Evolutionary conservation across 441 rosid species (phyloP).

Genomic region (Theobroma grandiflorum): DNA sequence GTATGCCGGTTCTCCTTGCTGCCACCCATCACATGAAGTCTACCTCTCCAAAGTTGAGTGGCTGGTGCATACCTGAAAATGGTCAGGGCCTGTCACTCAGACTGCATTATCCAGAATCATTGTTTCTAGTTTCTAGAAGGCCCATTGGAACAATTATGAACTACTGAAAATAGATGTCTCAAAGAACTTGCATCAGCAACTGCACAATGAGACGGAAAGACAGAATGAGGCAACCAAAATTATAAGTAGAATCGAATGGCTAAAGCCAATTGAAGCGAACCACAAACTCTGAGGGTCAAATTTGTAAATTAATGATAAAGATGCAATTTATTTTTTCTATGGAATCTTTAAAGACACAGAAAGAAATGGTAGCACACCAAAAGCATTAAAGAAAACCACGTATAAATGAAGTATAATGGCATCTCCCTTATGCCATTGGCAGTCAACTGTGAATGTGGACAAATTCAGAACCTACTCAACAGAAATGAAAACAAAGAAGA

Average conservation of each 20-base stretch:
- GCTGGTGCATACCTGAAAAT: conserved; percentile 89
- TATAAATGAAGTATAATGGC: too few relatives aligned
- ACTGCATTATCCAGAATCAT: neutral
- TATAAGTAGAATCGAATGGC: neutral
- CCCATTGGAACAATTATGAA: neutral
- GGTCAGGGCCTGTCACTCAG: conserved; percentile 8
- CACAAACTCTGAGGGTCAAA: neutral
- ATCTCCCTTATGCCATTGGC: neutral
- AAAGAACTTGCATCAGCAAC: neutral
- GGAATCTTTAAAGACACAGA: neutral
- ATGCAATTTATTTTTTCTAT: neutral
- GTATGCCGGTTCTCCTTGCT: conserved; percentile 92
- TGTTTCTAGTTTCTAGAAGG: neutral
- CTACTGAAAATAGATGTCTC: neutral
- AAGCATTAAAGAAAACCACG: too few relatives aligned
- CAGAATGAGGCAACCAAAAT: neutral
- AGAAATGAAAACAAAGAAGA: neutral
- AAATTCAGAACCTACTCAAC: conserved; percentile 3
- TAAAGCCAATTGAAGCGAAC: neutral
- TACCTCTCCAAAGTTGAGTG: conserved; percentile 95
- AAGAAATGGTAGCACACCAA: neutral
- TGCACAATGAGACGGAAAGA: neutral
- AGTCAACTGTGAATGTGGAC: neutral
- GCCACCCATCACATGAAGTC: conserved; percentile 99
- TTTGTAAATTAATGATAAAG: neutral